Conservation (phyloP, 257 asterid species). For the Solanum ossicruentum region DNA sequence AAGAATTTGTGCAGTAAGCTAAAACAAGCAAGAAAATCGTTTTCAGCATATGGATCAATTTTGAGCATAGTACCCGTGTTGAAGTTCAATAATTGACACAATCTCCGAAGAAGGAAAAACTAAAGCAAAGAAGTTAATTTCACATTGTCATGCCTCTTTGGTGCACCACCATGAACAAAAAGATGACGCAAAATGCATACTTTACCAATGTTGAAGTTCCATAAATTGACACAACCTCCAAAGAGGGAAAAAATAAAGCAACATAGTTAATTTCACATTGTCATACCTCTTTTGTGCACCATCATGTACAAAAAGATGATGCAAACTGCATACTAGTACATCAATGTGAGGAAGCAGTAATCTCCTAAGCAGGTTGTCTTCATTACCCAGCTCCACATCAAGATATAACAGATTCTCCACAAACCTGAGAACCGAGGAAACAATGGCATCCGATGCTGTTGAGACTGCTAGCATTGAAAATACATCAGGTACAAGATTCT, state of each 20-base stretch:
- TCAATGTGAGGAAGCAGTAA: conserved; percentile 59
- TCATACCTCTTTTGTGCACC: conserved; percentile 48
- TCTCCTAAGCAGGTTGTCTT: conserved; percentile 31
- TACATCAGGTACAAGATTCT: conserved; percentile 71
- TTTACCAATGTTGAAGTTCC: background rate
- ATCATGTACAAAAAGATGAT: conserved; percentile 29
- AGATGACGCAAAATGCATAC: conserved; percentile 43
- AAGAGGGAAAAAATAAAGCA: background rate
- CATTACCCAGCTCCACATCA: conserved; percentile 42
- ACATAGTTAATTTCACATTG: background rate
- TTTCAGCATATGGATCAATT: background rate
- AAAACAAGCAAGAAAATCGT: background rate
- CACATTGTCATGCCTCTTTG: conserved; percentile 42
- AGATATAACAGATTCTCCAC: conserved; percentile 70
- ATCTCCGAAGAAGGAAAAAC: background rate
- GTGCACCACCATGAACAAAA: conserved; percentile 30
- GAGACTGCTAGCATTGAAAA: conserved; percentile 57
- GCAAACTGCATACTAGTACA: conserved; percentile 59
- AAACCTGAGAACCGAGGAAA: conserved; percentile 59
- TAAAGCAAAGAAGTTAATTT: background rate
- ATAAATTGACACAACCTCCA: background rate
- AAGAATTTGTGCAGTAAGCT: background rate
- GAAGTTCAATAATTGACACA: background rate
- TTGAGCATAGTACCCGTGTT: background rate
- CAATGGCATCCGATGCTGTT: conserved; percentile 60